phyloP scores from a whole-genome alignment of 1,139 yeast species.

The Kodamaea suecica region DNA sequence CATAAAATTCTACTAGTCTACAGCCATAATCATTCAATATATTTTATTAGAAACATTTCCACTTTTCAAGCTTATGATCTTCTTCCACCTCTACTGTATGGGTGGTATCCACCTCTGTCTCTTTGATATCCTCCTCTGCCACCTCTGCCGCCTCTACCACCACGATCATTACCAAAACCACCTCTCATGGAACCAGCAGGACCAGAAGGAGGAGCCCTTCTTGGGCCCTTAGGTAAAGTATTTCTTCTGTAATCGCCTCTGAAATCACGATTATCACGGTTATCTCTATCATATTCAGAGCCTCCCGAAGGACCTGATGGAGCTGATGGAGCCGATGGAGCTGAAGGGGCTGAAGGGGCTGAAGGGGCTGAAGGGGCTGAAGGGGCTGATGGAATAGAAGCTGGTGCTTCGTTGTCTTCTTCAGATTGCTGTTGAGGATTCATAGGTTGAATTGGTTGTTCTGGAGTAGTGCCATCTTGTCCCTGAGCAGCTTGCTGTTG shows the following conservation, averaged over 20 bases:
- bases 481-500: slow-evolving; percentile 49
- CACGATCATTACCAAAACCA: slow-evolving; percentile 16
- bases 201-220: slow-evolving; percentile 40
- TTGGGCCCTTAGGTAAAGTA: slow-evolving; percentile 44
- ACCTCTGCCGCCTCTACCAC: slow-evolving; percentile 18
- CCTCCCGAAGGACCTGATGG: slow-evolving; percentile 1
- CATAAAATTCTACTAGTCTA: too few species aligned
- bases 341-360: slow-evolving; percentile 2
- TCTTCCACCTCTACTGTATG: slow-evolving; percentile 29
- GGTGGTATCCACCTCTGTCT: slow-evolving; percentile 26
- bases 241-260: slow-evolving; percentile 22
- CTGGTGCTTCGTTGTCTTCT: slow-evolving; percentile 18
- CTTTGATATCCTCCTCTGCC: slow-evolving; percentile 11
- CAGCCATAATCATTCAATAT: too few species aligned
- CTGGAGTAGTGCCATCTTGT: slow-evolving; percentile 20
- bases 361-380: slow-evolving; percentile 5
- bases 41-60: not conserved
- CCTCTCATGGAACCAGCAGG: slow-evolving; percentile 32
- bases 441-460: slow-evolving; percentile 49
- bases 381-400: slow-evolving; percentile 10
- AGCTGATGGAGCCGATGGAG: not conserved
- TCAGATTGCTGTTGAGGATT: slow-evolving; percentile 50
- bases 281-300: not conserved
- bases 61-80: slow-evolving; percentile 10
- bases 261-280: slow-evolving; percentile 12